A percentile compares a stretch with the other conserved stretches of the same genome.
Conservation (phyloP, 306 rosid species). For the Medicago arabica region DNA sequence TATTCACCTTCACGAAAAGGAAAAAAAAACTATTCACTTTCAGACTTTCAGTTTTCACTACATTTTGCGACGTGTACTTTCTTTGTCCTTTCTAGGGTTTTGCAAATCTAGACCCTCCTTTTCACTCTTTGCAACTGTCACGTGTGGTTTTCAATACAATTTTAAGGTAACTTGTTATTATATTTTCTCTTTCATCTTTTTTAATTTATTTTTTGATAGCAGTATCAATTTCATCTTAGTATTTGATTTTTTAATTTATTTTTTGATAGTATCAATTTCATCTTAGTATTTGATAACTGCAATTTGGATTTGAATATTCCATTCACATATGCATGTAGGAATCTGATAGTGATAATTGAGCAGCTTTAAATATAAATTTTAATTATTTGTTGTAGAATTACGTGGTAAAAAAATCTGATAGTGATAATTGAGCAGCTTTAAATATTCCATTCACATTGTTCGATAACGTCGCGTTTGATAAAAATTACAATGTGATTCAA, state of each 20-base stretch:
- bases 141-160: neutral
- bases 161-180: neutral
- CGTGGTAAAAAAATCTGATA: no score
- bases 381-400: neutral
- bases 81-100: neutral
- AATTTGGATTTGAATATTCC: neutral
- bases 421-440: no score
- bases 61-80: neutral
- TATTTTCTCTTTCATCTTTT: neutral
- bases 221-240: neutral
- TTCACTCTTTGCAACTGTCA: neutral
- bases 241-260: no score
- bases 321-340: no score
- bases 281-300: neutral
- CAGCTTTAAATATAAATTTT: neutral
- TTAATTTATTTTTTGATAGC: no score
- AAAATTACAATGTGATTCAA: no score
- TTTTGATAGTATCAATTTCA: neutral
- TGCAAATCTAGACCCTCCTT: no score
- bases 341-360: neutral
- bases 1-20: no score
- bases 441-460: no score
- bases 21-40: no score
- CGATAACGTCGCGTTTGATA: no score
- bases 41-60: no score